phyloP scores from a whole-genome alignment of 2,329 filamentous ascomycete genomes.

The Davidsoniella virescens region DNA sequence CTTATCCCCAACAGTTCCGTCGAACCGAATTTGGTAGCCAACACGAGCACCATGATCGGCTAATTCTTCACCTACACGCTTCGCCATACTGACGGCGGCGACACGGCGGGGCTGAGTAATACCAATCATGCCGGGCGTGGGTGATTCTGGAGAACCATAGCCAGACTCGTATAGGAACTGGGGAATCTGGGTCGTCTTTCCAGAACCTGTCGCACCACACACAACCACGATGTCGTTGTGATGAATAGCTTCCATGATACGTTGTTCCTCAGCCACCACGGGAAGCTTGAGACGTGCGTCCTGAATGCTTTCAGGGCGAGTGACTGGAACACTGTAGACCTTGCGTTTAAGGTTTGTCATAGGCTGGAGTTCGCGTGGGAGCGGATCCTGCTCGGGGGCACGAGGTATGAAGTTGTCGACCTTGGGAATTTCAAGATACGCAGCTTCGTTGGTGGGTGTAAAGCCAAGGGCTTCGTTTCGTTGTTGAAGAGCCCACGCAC shows the following conservation, averaged over 20 bases:
- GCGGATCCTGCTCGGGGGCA: slow-evolving; percentile 51
- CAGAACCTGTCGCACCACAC: slow-evolving; percentile 88
- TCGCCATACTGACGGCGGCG: slow-evolving; percentile 91
- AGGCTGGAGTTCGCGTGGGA: slow-evolving; percentile 49
- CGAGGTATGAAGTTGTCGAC: slow-evolving; percentile 49
- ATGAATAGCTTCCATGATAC: slow-evolving; percentile 94
- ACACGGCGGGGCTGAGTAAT: slow-evolving; percentile 90
- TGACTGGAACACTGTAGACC: slow-evolving; percentile 57
- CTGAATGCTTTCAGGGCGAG: slow-evolving; percentile 58
- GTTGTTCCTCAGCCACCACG: slow-evolving; percentile 88
- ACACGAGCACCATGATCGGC: slow-evolving; percentile 62
- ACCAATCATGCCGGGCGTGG: slow-evolving; percentile 81
- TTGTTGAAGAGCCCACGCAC: slow-evolving; percentile 78
- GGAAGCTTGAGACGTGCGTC: slow-evolving; percentile 64
- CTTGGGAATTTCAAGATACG: slow-evolving; percentile 35
- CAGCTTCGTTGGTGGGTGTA: slow-evolving; percentile 27
- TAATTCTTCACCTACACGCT: slow-evolving; percentile 74
- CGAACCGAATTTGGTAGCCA: slow-evolving; percentile 89
- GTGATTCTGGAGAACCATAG: slow-evolving; percentile 62
- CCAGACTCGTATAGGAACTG: slow-evolving; percentile 93
- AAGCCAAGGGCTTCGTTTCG: slow-evolving; percentile 70
- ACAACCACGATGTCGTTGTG: slow-evolving; percentile 81
- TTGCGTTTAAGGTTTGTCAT: slow-evolving; percentile 48
- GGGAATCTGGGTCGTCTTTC: slow-evolving; percentile 93
- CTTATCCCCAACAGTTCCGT: slow-evolving; percentile 61